phyloP scores from a whole-genome alignment of 129 eudicot genomes.

The Artemisia annua region DNA sequence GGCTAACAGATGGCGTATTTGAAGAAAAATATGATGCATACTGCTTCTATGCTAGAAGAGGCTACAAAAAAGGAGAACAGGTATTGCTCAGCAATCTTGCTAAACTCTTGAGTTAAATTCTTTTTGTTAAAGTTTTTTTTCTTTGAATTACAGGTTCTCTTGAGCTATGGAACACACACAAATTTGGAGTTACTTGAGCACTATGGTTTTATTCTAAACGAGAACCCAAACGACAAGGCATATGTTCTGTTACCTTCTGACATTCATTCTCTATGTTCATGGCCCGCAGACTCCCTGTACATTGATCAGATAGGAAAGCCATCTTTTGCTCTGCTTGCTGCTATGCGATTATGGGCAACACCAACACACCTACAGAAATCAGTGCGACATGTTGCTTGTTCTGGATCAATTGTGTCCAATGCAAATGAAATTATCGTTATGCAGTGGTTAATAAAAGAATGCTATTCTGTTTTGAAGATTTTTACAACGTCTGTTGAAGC shows the following conservation, averaged over 20 bases:
- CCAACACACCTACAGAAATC: slow-evolving; percentile 61
- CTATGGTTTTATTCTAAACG: slow-evolving; percentile 73
- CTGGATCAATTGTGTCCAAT: slow-evolving; percentile 62
- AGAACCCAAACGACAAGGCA: slow-evolving; percentile 81
- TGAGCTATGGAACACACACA: slow-evolving; percentile 94
- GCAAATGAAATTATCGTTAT: slow-evolving; percentile 66
- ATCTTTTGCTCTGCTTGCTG: slow-evolving; percentile 71
- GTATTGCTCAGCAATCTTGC: slow-evolving; percentile 37
- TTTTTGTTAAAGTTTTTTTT: background rate
- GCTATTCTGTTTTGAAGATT: slow-evolving; percentile 37
- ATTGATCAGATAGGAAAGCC: slow-evolving; percentile 75
- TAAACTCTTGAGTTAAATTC: background rate
- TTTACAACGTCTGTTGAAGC: slow-evolving; percentile 57
- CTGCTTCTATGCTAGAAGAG: slow-evolving; percentile 78
- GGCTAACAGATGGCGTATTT: slow-evolving; percentile 85
- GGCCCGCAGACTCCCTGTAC: slow-evolving; percentile 69
- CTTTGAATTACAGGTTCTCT: slow-evolving; percentile 57
- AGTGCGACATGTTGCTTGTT: slow-evolving; percentile 53
- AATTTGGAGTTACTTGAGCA: slow-evolving; percentile 95
- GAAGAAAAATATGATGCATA: slow-evolving; percentile 59
- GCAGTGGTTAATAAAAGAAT: slow-evolving; percentile 62
- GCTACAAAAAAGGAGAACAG: slow-evolving; percentile 76
- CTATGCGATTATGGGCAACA: slow-evolving; percentile 83
- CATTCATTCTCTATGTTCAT: slow-evolving; percentile 51
- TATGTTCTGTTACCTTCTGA: slow-evolving; percentile 65